A percentile compares a stretch with the other conserved stretches of the same genome.
Evolutionary conservation across 1,284 basidiomycete genomes (phyloP).

Genomic region (Wolfiporia cocos): DNA sequence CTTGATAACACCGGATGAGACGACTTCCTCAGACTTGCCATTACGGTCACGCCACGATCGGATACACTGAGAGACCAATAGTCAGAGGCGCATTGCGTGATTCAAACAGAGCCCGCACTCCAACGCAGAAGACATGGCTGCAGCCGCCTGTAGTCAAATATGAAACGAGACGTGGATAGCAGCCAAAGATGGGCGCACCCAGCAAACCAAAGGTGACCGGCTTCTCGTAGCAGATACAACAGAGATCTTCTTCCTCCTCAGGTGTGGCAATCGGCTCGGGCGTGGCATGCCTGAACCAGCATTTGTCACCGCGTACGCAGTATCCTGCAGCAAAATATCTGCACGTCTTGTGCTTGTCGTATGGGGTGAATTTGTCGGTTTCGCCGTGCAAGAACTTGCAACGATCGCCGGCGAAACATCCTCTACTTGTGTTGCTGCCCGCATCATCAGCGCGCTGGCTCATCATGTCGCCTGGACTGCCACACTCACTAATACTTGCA

Average conservation of each 20-base stretch:
- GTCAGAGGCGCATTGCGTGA: not conserved
- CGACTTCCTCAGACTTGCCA: constrained; percentile 44
- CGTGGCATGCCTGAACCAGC: constrained; percentile 62
- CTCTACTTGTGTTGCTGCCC: constrained; percentile 39
- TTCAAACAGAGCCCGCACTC: constrained; percentile 29
- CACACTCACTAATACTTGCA: constrained; percentile 18
- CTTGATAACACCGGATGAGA: constrained; percentile 55
- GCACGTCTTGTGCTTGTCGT: constrained; percentile 65
- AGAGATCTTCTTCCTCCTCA: constrained; percentile 37
- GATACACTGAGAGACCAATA: constrained; percentile 46
- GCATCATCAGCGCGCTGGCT: too few relatives aligned
- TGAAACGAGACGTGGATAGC: not conserved
- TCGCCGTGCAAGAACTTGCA: constrained; percentile 74
- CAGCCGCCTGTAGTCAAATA: constrained; percentile 64
- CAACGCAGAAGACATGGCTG: constrained; percentile 67
- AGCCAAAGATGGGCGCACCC: constrained; percentile 27
- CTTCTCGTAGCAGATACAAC: constrained; percentile 69
- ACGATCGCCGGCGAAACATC: constrained; percentile 55
- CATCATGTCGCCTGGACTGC: too few relatives aligned
- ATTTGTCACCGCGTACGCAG: constrained; percentile 58
- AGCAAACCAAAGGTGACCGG: constrained; percentile 65
- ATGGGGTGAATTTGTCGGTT: constrained; percentile 49
- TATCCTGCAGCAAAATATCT: constrained; percentile 57
- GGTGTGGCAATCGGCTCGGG: constrained; percentile 21
- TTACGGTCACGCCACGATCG: constrained; percentile 62